Conservation (phyloP, 805 yeast species). For the Candida dajiaensis region DNA sequence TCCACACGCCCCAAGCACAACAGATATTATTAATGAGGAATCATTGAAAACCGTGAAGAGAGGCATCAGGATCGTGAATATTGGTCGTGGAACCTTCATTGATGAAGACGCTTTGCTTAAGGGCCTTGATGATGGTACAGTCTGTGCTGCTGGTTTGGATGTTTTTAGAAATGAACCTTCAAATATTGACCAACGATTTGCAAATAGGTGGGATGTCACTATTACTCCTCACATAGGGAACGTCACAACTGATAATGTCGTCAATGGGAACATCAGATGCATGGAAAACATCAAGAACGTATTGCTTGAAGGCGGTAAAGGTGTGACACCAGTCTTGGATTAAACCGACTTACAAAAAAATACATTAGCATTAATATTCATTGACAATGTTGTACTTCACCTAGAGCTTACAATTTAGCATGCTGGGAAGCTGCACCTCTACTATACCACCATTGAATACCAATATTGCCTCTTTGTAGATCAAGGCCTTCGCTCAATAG, state of each 20-base stretch:
- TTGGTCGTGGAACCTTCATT: conserved; percentile 69
- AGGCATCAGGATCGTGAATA: conserved; percentile 61
- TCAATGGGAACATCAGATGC: conserved; percentile 45
- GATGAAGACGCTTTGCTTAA: conserved; percentile 59
- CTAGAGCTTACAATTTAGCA: neutral
- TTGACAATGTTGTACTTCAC: neutral
- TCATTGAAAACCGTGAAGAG: conserved; percentile 41
- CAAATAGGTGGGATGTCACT: conserved; percentile 55
- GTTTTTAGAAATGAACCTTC: conserved; percentile 64
- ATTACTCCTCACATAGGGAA: conserved; percentile 65
- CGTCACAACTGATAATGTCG: conserved; percentile 51
- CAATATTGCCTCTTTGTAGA: conserved; percentile 48
- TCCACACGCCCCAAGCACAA: conserved; percentile 58
- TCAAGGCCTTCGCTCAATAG: conserved; percentile 52
- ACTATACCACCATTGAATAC: conserved; percentile 60
- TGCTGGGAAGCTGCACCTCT: conserved; percentile 5
- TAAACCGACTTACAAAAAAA: neutral
- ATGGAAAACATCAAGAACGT: conserved; percentile 39
- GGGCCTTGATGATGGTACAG: conserved; percentile 54
- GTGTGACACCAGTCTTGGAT: neutral
- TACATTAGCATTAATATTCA: neutral
- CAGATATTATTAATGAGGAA: conserved; percentile 43
- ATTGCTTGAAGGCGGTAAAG: conserved; percentile 15
- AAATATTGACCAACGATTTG: conserved; percentile 40
- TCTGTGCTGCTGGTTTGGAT: conserved; percentile 65